Base-by-base conservation (phyloP, 495 filamentous ascomycete genomes). In the Aspergillus sclerotiicarbonarius region DNA sequence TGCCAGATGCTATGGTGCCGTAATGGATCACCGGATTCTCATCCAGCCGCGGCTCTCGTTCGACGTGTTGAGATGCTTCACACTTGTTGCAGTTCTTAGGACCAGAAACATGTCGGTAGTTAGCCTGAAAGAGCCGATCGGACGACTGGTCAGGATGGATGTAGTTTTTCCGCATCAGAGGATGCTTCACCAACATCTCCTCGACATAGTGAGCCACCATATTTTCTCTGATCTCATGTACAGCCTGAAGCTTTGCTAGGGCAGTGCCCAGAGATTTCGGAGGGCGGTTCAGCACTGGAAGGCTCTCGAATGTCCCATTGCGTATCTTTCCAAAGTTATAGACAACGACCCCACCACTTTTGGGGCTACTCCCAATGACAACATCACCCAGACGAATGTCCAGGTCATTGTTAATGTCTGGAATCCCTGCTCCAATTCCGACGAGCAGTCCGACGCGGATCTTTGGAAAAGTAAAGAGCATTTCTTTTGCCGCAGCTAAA, bases 41-140 rank as follows among this genome's bases (percentile, higher is more conserved):
- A 57, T 55, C 50, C 61, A 60, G 64, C 44, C 46, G 37, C 62
- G 48, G 41, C 12, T 49, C 30, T 35, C 65, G 62, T 9, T 33
- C n/a, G 37, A 58, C 20, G 25, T 69, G 31, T 50, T 59, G 51
- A 8, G 47, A 41, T 33, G 32, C 16, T 44, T 67, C 59, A 43
- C 68, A 69, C 18, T 56, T 15, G 0, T 33, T 16, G 51, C 69
- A 72, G 2, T 58, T 62, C 16, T 32, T n/a, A 30, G 41, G 29
- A 47, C 48, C 56, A 9, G 20, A 6, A 9, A 33, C 18, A 63
- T 76, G 66, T 18, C 61, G 54, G 66, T 73, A 71, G 37, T 61
- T 61, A 15, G 64, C 33, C 39, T 63, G 35, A 57, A 65, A 77
- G 31, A 73, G 53, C 12, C 46, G 37, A 51, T 78, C 71, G 1